Base-by-base conservation (phyloP, 1,139 yeast species). In the Suhomyces ambrosiae region DNA sequence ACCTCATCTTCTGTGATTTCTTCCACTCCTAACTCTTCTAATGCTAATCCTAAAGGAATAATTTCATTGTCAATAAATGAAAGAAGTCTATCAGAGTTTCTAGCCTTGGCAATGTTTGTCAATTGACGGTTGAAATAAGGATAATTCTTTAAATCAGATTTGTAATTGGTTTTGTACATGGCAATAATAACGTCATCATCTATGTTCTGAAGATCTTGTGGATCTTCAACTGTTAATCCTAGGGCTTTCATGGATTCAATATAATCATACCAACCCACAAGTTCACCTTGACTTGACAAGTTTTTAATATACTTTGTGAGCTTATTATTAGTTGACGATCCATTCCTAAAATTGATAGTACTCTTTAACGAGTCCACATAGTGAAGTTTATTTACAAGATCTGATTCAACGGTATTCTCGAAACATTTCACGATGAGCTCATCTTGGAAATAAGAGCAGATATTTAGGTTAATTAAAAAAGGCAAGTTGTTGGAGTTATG, bases 1-100 rank as follows among this genome's bases (percentile, higher is more conserved):
- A 85, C 79, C 42, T 85, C 94, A 52, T 84, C 92, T 53, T 84
- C 94, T 3, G 87, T 82, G 5, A 78, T 70, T 24, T 76, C 79
- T 47, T 76, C 82, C 16, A 84, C 74, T 11, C 79, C 82, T 32
- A 88, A 61, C 11, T 74, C 71, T 1, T 70, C 71, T 47, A 84
- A 78, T 0, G 96, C 94, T 35, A 79, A 73, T 3, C 60, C 55
- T 4, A 78, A 47, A 10, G 78, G 75, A 25, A 79, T 52, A 2
- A 84, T 73, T 50, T 85, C 90, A 21, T 71, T 65, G 3, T 67
- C 69, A 26, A 85, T 56, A 45, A 65, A 80, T 14, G 65, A 60
- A 5, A 48, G 49, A n/a, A 87, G 52, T 5, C 41, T 49, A 0
- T 53, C 45, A 17, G 85, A 80, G 7, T 70, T 58, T 44, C 77